Base-by-base conservation (phyloP, 2,329 filamentous ascomycete species). In the Epichloe typhina region DNA sequence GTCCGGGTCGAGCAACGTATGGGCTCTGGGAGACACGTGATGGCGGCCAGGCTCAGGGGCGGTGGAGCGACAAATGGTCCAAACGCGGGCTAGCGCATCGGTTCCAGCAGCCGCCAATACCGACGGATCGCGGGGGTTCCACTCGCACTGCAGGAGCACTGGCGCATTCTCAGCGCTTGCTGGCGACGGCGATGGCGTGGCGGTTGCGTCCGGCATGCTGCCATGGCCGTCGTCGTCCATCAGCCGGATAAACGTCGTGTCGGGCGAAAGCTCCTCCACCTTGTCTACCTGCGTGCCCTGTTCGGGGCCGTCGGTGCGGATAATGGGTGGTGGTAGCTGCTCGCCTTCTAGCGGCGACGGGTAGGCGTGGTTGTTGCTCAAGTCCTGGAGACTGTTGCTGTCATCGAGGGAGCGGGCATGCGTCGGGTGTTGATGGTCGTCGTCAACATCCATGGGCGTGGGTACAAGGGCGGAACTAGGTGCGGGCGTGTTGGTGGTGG, bases 81-180 rank as follows among this genome's bases (percentile, higher is more conserved):
- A 83, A 69, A 83, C 73, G 57, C 80, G 79, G 72, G 80, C 80
- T 78, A 83, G 78, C 68, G 80, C 78, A 72, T 83, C 80, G 65
- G 79, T 83, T 61, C 80, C 80, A 70, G 77, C 79, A 72, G 79
- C 79, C 66, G 79, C 80, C 73, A 84, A 72, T 68, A 81, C 70
- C 53, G 75, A 78, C 65, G 80, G 76, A 71, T 83, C 75, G 66
- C 65, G 72, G 58, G 80, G 80, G 72, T 77, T 82, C 77, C 79
- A 84, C 72, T 82, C 78, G 74, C 80, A 83, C 67, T 82, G 79
- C 70, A 83, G 73, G 66, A 83, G 69, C 61, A 82, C 74, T 63
- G 80, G 77, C 66, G 72, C 71, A 60, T 74, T 77, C 62, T 79
- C 75, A 55, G 62, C 60, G 54, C 66, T 63, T 51, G 59, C 57